Conservation (phyloP, 1,139 yeast genomes). For the Debaryomycetaceae sp. region DNA sequence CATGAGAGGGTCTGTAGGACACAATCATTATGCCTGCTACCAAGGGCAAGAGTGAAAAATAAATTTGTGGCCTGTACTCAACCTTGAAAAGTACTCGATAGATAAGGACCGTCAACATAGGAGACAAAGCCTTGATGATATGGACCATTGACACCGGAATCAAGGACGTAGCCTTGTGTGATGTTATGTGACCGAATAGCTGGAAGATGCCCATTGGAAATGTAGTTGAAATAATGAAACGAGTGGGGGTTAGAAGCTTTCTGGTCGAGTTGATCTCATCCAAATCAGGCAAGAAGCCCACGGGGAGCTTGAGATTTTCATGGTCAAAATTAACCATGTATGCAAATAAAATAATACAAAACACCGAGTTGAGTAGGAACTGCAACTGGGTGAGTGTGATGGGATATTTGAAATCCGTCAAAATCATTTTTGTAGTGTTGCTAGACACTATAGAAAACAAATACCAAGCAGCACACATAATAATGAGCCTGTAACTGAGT, state of each 20-base stretch:
- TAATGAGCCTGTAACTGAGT: conserved; percentile 17
- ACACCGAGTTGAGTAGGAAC: conserved; percentile 62
- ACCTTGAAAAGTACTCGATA: conserved; percentile 60
- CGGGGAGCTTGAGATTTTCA: conserved; percentile 43
- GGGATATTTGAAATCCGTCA: conserved; percentile 70
- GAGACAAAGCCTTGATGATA: conserved; percentile 87
- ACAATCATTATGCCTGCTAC: conserved; percentile 82
- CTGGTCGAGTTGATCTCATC: conserved; percentile 13
- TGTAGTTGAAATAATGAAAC: conserved; percentile 59
- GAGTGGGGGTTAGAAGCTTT: conserved; percentile 50
- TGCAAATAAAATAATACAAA: conserved; percentile 39
- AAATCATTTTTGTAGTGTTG: conserved; percentile 73
- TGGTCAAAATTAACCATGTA: conserved; percentile 17
- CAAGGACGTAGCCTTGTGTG: conserved; percentile 83
- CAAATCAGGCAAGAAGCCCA: conserved; percentile 52
- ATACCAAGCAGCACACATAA: conserved; percentile 75
- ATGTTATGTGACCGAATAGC: conserved; percentile 82
- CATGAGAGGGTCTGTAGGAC: conserved; percentile 50
- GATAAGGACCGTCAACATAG: conserved; percentile 80
- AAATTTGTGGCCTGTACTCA: conserved; percentile 62
- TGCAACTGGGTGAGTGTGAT: conserved; percentile 84
- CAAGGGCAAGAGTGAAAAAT: conserved; percentile 72
- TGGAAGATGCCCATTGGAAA: conserved; percentile 94
- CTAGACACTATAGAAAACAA: conserved; percentile 75
- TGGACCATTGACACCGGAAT: conserved; percentile 92